phyloP scores from a whole-genome alignment of 177 flowering plant genomes.

The Telopea speciosissima region DNA sequence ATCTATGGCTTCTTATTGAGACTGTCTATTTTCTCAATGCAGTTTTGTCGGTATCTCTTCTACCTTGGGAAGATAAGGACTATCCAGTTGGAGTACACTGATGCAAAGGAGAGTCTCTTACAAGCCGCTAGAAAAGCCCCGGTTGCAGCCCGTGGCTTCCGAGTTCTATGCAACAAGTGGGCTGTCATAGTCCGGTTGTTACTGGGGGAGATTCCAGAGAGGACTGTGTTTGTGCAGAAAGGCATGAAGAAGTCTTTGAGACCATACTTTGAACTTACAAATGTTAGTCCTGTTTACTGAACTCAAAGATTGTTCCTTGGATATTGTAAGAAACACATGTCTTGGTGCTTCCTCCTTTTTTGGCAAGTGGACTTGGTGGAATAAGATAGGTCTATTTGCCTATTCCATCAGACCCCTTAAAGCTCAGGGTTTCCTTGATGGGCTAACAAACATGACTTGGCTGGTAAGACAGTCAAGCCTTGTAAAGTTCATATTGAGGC shows the following conservation, averaged over 20 bases:
- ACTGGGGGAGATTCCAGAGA: constrained; percentile 94
- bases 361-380: background rate
- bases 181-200: constrained; percentile 81
- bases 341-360: too few species aligned
- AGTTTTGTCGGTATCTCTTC: constrained; percentile 69
- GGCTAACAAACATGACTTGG: background rate
- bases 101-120: constrained; percentile 52
- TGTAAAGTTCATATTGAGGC: too few species aligned
- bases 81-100: constrained; percentile 69
- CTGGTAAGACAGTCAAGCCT: too few species aligned
- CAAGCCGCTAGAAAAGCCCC: constrained; percentile 82
- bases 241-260: constrained; percentile 94
- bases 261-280: constrained; percentile 98
- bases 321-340: background rate
- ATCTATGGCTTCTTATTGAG: background rate
- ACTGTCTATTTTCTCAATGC: constrained; percentile 12
- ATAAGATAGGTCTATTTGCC: background rate
- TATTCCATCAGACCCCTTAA: background rate
- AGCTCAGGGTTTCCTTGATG: background rate
- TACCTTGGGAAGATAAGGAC: constrained; percentile 70
- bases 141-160: constrained; percentile 58
- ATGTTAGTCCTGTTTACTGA: constrained; percentile 47
- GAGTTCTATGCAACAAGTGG: constrained; percentile 89
- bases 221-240: constrained; percentile 93
- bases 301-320: background rate